Conservation (phyloP, 2,329 filamentous ascomycete species). For the Hymenoscyphus repandus region DNA sequence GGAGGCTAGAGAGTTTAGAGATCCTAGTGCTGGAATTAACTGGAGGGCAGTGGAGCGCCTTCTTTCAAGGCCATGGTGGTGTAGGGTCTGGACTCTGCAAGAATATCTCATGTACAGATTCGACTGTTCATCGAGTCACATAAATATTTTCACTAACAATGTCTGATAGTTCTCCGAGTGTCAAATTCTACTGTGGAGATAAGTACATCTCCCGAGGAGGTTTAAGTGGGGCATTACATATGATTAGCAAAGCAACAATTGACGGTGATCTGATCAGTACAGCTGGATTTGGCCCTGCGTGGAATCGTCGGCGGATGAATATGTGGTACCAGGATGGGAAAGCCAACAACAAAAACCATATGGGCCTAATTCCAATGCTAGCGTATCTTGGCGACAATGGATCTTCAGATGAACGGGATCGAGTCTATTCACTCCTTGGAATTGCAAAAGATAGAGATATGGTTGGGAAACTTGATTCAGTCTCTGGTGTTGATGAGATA, state of each 20-base stretch:
- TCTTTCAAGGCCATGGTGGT: conserved; percentile 8
- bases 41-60: conserved; percentile 8
- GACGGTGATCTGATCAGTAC: neutral
- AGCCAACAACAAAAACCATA: neutral
- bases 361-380: conserved; percentile 5
- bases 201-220: conserved; percentile 1
- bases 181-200: conserved; percentile 10
- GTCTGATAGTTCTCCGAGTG: too few relatives aligned
- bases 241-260: neutral
- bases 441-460: neutral
- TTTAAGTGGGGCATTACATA: neutral
- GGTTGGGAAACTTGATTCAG: neutral
- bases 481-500: neutral
- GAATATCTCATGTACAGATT: conserved; percentile 7
- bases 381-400: conserved; percentile 6
- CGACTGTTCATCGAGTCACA: too few relatives aligned
- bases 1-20: neutral
- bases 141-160: too few relatives aligned
- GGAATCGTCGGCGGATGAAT: conserved; percentile 6
- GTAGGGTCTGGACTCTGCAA: conserved; percentile 12
- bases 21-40: neutral
- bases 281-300: conserved; percentile 1
- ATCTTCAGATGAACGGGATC: conserved; percentile 4
- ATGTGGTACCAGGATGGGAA: neutral
- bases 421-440: conserved; percentile 7